Evolutionary conservation across 164 flowering plant genomes (phyloP).

Genomic region (Vitis riparia): DNA sequence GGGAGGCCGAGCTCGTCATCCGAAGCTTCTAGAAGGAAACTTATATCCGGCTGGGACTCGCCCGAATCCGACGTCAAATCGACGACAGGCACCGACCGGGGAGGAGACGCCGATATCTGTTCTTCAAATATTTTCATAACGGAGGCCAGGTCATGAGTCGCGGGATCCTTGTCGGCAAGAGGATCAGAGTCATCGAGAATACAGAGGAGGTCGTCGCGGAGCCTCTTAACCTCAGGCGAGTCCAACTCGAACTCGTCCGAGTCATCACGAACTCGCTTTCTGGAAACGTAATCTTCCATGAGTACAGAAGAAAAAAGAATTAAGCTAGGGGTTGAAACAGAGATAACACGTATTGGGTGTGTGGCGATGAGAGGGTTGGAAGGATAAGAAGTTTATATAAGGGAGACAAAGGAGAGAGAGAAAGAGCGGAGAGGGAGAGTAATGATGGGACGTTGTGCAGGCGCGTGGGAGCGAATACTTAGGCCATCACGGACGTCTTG

Average conservation of each 20-base stretch:
- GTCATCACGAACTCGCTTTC: constrained; percentile 43
- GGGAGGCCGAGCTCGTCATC: constrained; percentile 89
- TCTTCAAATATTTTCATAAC: constrained; percentile 65
- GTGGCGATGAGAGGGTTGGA: constrained; percentile 12
- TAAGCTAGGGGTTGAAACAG: not conserved
- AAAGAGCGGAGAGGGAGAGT: constrained; percentile 10
- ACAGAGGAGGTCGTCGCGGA: constrained; percentile 49
- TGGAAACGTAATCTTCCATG: constrained; percentile 16
- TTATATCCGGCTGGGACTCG: constrained; percentile 51
- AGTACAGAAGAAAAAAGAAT: not conserved
- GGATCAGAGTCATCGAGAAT: constrained; percentile 50
- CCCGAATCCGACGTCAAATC: constrained; percentile 29
- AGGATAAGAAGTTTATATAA: constrained; percentile 10
- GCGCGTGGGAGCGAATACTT: constrained; percentile 48
- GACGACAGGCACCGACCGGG: constrained; percentile 6
- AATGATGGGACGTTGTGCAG: constrained; percentile 18
- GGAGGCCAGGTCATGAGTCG: constrained; percentile 47
- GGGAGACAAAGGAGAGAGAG: not conserved
- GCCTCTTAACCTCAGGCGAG: constrained; percentile 48
- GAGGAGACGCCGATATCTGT: constrained; percentile 31
- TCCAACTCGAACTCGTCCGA: constrained; percentile 33
- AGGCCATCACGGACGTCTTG: constrained; percentile 58
- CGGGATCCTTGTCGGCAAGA: constrained; percentile 14
- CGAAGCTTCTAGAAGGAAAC: constrained; percentile 69
- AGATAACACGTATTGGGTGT: not conserved